A percentile compares a stretch with the other conserved stretches of the same genome.
These are phyloP conservation scores for Gyromitra esculenta DNA, from an alignment of 2,329 filamentous ascomycete species.

Conservation along the genomic window DNA sequence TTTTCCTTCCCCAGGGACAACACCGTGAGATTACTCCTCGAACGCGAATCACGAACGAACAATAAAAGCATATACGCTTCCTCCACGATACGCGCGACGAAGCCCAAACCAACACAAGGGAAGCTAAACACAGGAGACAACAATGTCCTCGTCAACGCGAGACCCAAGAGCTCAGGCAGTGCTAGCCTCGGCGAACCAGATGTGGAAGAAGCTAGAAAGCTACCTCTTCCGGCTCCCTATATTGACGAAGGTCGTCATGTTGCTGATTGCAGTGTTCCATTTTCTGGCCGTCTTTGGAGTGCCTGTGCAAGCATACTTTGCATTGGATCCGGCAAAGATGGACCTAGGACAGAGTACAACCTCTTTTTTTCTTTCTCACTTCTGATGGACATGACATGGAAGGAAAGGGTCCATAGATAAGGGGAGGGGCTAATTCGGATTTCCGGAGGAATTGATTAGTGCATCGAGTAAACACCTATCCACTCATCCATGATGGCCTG, in stretches of 20 bases:
- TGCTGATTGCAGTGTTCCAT: conserved; percentile 75
- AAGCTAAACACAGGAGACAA: conserved; percentile 1
- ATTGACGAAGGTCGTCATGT: conserved; percentile 77
- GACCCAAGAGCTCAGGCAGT: conserved; percentile 31
- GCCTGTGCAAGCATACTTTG: conserved; percentile 63
- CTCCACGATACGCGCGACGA: conserved; percentile 13
- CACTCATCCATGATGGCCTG: conserved; percentile 82
- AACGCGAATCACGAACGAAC: background rate
- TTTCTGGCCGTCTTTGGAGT: conserved; percentile 73
- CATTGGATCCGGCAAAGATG: conserved; percentile 80
- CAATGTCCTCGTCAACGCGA: conserved; percentile 31
- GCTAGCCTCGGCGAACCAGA: conserved; percentile 16
- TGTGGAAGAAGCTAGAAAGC: conserved; percentile 59
- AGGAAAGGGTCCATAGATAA: background rate
- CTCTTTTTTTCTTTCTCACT: background rate
- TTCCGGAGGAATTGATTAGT: conserved; percentile 77
- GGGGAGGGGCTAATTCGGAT: conserved; percentile 24
- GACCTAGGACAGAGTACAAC: conserved; percentile 74
- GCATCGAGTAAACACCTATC: conserved; percentile 92
- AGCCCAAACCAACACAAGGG: background rate
- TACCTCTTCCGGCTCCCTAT: conserved; percentile 87
- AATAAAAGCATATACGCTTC: background rate
- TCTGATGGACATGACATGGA: background rate
- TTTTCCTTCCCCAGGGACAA: conserved; percentile 7
- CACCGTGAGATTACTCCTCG: background rate